phyloP scores from a whole-genome alignment of 371 early-diverging fungal genomes.

The Syncephalastrum sp. region DNA sequence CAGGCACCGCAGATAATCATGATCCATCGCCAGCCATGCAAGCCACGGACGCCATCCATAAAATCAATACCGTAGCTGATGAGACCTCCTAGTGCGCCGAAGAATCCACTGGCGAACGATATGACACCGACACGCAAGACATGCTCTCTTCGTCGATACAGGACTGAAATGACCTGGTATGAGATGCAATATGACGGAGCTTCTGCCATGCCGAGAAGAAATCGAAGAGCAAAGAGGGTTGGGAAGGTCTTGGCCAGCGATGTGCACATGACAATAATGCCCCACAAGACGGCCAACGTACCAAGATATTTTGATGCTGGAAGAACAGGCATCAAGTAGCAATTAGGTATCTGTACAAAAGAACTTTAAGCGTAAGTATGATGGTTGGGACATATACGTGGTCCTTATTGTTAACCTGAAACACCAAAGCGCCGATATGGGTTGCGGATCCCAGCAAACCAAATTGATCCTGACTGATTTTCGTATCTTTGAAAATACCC shows the following conservation, averaged over 20 bases:
- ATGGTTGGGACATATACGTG: too few relatives aligned
- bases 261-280: conserved; percentile 3
- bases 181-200: conserved; percentile 29
- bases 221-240: conserved; percentile 23
- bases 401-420: too few relatives aligned
- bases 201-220: conserved; percentile 21
- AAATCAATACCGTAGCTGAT: conserved; percentile 25
- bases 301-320: too few relatives aligned
- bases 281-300: too few relatives aligned
- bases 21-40: conserved; percentile 22
- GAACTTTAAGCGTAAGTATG: too few relatives aligned
- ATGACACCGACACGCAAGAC: conserved; percentile 20
- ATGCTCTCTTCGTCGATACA: conserved; percentile 39
- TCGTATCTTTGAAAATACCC: too few relatives aligned
- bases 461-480: too few relatives aligned
- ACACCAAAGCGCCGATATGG: too few relatives aligned
- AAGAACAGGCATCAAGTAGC: too few relatives aligned
- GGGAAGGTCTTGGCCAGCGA: conserved; percentile 22
- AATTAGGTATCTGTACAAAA: too few relatives aligned
- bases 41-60: conserved; percentile 20
- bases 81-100: conserved; percentile 23
- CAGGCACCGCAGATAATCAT: conserved; percentile 30
- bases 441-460: too few relatives aligned
- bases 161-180: conserved; percentile 20
- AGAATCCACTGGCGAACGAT: conserved; percentile 22